Base-by-base conservation (phyloP, 768 basidiomycete genomes). In the Calocybe indica region DNA sequence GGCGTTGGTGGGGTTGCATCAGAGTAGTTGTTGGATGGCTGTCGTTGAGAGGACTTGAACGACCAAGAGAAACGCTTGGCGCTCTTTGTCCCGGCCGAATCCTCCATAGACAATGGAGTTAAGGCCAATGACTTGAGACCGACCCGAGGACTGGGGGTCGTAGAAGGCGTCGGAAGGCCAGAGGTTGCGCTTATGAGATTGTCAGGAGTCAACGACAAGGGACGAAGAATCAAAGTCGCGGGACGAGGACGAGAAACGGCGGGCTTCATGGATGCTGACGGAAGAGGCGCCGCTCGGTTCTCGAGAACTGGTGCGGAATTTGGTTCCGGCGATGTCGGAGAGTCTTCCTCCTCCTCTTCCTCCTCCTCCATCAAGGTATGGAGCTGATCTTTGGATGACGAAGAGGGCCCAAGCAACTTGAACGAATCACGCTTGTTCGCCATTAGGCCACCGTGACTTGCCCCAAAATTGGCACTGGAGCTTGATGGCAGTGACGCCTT, bases 311-410 rank as follows among this genome's bases (percentile, higher is more conserved):
- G 58, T 11, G 61, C 58, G 15, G 66, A 59, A 37, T 60, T 57
- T 1, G 53, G 47, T 22, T 65, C 64, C 11, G 44, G 46, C 2
- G 40, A 11, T 29, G 43, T 43, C 13, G 46, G n/a, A 30, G 32
- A 9, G n/a, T 74, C 64, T 11, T 71, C 71, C 3, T 86, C 85
- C 22, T 91, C 91, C 43, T 93, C 89, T 45, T 92, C 90, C 47
- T 92, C 88, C 58, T 90, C 91, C 58, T 91, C 90, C 31, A 92
- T 68, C 29, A 92, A 72, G 12, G 89, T 91, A 50, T 80, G 78
- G 8, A 92, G 74, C 55, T 84, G 79, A 61, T 91, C 89, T 61
- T 88, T 90, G 44, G 82, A 74, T 8, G 78, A 77, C 1, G 79
- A 76, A 2, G 83, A 73, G 12, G 76, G 55, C 11, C 73, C 69